phyloP scores from a whole-genome alignment of 139 green algal species.

The Chlorella sp. region DNA sequence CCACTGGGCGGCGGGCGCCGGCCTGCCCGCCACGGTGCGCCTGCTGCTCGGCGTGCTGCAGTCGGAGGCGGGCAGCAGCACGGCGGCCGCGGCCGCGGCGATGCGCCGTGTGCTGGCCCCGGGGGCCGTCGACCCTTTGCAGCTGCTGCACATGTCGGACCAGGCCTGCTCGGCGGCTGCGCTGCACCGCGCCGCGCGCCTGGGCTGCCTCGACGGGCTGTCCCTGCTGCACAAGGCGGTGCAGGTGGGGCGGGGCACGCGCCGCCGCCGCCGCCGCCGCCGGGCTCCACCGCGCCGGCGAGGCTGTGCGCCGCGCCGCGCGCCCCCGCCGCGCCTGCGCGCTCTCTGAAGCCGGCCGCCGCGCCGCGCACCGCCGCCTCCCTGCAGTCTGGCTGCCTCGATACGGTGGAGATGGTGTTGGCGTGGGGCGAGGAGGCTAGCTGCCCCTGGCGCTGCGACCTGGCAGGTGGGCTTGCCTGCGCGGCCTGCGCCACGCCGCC shows the following conservation, averaged over 20 bases:
- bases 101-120: constrained; percentile 1
- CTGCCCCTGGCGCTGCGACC: constrained; percentile 18
- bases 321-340: too few species aligned
- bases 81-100: not conserved
- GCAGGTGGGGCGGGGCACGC: too few species aligned
- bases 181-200: constrained; percentile 16
- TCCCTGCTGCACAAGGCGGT: constrained; percentile 45
- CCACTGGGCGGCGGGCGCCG: constrained; percentile 3
- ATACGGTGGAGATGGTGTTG: constrained; percentile 31
- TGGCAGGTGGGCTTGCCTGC: constrained; percentile 14
- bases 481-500: too few species aligned
- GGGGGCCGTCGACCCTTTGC: constrained; percentile 4
- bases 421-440: constrained; percentile 18
- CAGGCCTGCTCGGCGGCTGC: constrained; percentile 7
- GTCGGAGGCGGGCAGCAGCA: constrained; percentile 6
- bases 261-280: too few species aligned
- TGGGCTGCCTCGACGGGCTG: constrained; percentile 14
- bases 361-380: too few species aligned
- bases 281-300: too few species aligned
- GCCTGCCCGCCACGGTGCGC: constrained; percentile 17
- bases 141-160: constrained; percentile 14
- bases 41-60: constrained; percentile 24
- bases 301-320: too few species aligned
- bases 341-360: too few species aligned
- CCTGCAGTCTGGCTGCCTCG: constrained; percentile 15